phyloP scores from a whole-genome alignment of 1,284 basidiomycete genomes.

The Boletus albobrunnescens region DNA sequence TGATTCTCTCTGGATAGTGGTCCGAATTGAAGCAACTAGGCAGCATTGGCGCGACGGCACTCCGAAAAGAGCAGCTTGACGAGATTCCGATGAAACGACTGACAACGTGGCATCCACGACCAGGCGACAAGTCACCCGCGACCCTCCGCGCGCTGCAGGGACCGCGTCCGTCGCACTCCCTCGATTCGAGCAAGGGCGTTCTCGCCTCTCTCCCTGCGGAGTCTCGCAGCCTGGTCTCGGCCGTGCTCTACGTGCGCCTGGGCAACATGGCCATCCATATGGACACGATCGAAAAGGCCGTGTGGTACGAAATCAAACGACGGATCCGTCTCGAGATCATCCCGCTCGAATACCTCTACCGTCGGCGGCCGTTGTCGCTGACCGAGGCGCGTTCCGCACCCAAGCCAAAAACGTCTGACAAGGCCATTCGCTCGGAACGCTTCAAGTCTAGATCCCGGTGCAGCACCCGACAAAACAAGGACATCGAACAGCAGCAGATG shows the following conservation, averaged over 20 bases:
- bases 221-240: conserved; percentile 26
- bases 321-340: conserved; percentile 27
- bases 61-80: conserved; percentile 37
- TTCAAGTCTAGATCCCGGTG: conserved; percentile 3
- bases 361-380: conserved; percentile 9
- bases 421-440: conserved; percentile 1
- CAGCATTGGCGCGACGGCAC: conserved; percentile 40
- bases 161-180: conserved; percentile 32
- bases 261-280: conserved; percentile 30
- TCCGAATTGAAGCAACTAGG: conserved; percentile 38
- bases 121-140: conserved; percentile 24
- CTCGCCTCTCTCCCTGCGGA: conserved; percentile 29
- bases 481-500: conserved; percentile 5
- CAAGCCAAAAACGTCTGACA: conserved; percentile 2
- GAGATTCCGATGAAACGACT: conserved; percentile 23
- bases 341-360: conserved; percentile 22
- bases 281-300: conserved; percentile 30
- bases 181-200: conserved; percentile 20
- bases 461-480: background rate
- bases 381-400: conserved; percentile 6
- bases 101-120: conserved; percentile 26
- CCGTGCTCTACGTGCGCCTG: conserved; percentile 31
- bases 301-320: conserved; percentile 28
- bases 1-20: conserved; percentile 29
- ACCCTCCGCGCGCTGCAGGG: conserved; percentile 34